phyloP scores from a whole-genome alignment of 768 basidiomycete genomes.

The Mycena alexandri region DNA sequence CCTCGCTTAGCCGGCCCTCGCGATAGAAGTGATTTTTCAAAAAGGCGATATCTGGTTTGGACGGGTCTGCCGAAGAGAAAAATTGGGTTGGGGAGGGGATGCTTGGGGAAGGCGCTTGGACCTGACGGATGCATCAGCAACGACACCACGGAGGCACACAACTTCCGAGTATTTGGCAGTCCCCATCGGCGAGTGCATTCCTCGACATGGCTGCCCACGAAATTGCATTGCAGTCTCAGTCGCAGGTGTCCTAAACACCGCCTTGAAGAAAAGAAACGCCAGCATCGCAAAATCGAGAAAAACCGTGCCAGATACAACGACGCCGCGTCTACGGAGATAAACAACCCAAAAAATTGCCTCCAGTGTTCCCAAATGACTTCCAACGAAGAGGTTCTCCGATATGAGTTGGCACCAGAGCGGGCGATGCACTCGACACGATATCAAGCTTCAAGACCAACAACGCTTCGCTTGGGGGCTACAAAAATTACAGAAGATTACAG shows the following conservation, averaged over 20 bases:
- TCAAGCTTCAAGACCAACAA: conserved; percentile 32
- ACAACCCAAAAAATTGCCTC: too few species aligned
- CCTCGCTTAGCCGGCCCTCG: conserved; percentile 93
- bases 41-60: conserved; percentile 95
- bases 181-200: not conserved
- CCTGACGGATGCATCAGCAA: conserved; percentile 59
- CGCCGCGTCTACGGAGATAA: too few species aligned
- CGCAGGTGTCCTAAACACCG: too few species aligned
- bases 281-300: conserved; percentile 13
- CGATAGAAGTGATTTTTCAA: conserved; percentile 99
- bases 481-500: conserved; percentile 13
- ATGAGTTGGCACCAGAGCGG: too few species aligned
- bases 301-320: not conserved
- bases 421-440: not conserved
- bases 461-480: conserved; percentile 10
- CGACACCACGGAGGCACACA: not conserved
- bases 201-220: not conserved
- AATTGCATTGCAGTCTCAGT: not conserved
- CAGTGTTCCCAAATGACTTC: too few species aligned
- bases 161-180: not conserved
- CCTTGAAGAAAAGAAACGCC: too few species aligned
- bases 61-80: conserved; percentile 84
- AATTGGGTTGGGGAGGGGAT: conserved; percentile 95
- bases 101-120: conserved; percentile 97
- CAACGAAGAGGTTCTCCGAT: too few species aligned